These are phyloP conservation scores for Aspergillus fumigatiaffinis DNA, from an alignment of 2,329 filamentous ascomycete species.

Conservation along the genomic window DNA sequence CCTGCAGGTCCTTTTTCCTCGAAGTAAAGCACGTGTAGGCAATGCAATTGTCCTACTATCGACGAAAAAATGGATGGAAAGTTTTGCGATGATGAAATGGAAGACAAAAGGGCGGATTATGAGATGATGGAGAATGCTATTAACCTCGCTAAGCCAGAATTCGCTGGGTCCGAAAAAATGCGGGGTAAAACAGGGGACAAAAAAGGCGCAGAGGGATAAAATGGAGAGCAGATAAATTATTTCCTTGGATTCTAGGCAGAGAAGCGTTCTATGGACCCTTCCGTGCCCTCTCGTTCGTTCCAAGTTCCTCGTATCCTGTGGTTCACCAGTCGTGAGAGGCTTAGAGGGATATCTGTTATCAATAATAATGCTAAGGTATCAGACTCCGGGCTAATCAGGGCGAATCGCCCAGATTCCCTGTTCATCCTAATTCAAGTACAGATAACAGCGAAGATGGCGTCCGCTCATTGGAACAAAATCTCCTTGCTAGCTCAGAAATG, in stretches of 20 bases:
- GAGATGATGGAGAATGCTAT: not conserved
- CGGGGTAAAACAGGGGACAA: constrained; percentile 22
- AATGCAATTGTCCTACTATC: constrained; percentile 3
- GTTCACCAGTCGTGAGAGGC: not conserved
- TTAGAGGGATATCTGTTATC: constrained; percentile 9
- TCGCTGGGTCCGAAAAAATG: constrained; percentile 12
- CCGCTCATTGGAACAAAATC: not conserved
- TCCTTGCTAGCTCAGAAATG: not conserved
- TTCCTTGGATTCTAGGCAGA: not conserved
- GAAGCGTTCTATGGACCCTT: not conserved
- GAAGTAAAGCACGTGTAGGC: not conserved
- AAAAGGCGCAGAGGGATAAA: not conserved
- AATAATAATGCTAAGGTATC: constrained; percentile 11
- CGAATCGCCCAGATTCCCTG: not conserved
- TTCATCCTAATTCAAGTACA: not conserved
- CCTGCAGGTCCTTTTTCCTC: not conserved
- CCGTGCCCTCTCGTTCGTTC: not conserved
- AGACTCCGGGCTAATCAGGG: constrained; percentile 2
- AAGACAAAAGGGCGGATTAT: constrained; percentile 3
- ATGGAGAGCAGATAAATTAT: not conserved
- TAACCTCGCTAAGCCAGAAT: not conserved
- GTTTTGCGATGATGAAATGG: not conserved
- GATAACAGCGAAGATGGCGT: not conserved
- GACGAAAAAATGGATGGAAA: constrained; percentile 2
- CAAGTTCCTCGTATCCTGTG: not conserved